These are phyloP conservation scores for Lodderomyces pseudojiufengensis DNA, from an alignment of 1,139 yeast species.

Conservation along the genomic window DNA sequence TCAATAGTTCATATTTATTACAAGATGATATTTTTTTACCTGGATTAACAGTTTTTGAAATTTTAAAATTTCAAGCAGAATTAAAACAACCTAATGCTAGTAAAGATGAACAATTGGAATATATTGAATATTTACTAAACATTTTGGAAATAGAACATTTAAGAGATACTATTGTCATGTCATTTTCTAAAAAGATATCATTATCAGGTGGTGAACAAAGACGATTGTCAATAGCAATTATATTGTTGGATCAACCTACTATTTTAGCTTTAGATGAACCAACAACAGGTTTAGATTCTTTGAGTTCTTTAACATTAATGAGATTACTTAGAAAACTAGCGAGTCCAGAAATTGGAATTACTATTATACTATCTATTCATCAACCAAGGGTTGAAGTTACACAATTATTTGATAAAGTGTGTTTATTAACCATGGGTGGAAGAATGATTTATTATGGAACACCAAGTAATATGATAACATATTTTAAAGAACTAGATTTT, in stretches of 20 bases:
- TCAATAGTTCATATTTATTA: slow-evolving; percentile 62
- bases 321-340: slow-evolving; percentile 51
- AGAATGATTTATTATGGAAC: slow-evolving; percentile 53
- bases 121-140: slow-evolving; percentile 54
- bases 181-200: slow-evolving; percentile 39
- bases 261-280: slow-evolving; percentile 76
- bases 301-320: slow-evolving; percentile 62
- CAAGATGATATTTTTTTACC: slow-evolving; percentile 71
- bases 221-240: slow-evolving; percentile 69
- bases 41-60: slow-evolving; percentile 62
- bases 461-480: slow-evolving; percentile 35
- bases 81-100: slow-evolving; percentile 45
- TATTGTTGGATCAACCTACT: slow-evolving; percentile 67
- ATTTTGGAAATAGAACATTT: slow-evolving; percentile 59
- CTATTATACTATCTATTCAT: slow-evolving; percentile 68
- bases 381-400: slow-evolving; percentile 76
- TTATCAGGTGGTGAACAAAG: slow-evolving; percentile 81
- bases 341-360: slow-evolving; percentile 49
- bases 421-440: slow-evolving; percentile 63
- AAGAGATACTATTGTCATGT: slow-evolving; percentile 52
- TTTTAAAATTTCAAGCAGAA: slow-evolving; percentile 62
- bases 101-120: slow-evolving; percentile 31
- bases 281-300: slow-evolving; percentile 78
- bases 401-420: slow-evolving; percentile 56
- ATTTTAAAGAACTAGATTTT: slow-evolving; percentile 33